phyloP scores from a whole-genome alignment of 1,284 basidiomycete species.

The Fistulinella cinereoalba region DNA sequence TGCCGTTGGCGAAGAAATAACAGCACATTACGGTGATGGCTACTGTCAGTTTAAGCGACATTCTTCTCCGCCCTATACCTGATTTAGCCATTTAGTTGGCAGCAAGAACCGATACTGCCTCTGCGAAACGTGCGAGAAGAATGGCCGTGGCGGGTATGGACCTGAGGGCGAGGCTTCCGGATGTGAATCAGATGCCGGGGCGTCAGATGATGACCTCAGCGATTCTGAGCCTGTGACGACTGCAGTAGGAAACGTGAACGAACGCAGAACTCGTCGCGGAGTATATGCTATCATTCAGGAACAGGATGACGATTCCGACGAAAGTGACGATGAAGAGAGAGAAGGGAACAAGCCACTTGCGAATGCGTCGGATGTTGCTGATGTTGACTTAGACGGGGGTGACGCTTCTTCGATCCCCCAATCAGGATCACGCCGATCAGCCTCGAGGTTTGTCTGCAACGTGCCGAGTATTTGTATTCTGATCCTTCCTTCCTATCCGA shows the following conservation, averaged over 20 bases:
- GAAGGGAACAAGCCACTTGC: slow-evolving; percentile 44
- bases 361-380: slow-evolving; percentile 44
- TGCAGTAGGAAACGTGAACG: slow-evolving; percentile 55
- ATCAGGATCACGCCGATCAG: slow-evolving; percentile 28
- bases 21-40: slow-evolving; percentile 80
- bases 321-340: slow-evolving; percentile 50
- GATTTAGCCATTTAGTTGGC: slow-evolving; percentile 57
- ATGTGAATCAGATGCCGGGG: slow-evolving; percentile 44
- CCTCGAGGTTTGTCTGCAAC: slow-evolving; percentile 28
- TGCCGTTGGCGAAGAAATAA: slow-evolving; percentile 80
- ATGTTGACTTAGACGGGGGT: slow-evolving; percentile 51
- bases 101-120: slow-evolving; percentile 83
- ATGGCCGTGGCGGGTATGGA: slow-evolving; percentile 70
- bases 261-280: slow-evolving; percentile 71
- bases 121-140: slow-evolving; percentile 85
- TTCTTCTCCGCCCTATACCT: slow-evolving; percentile 12
- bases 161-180: slow-evolving; percentile 53
- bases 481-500: slow-evolving; percentile 3
- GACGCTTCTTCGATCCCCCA: slow-evolving; percentile 37
- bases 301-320: slow-evolving; percentile 53
- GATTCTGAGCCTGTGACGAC: slow-evolving; percentile 36
- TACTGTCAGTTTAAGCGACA: slow-evolving; percentile 60
- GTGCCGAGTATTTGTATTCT: slow-evolving; percentile 10
- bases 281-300: slow-evolving; percentile 68
- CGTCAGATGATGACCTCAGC: slow-evolving; percentile 42